These are phyloP conservation scores for Phallus indusiatus DNA, from an alignment of 768 basidiomycete genomes.

Conservation along the genomic window DNA sequence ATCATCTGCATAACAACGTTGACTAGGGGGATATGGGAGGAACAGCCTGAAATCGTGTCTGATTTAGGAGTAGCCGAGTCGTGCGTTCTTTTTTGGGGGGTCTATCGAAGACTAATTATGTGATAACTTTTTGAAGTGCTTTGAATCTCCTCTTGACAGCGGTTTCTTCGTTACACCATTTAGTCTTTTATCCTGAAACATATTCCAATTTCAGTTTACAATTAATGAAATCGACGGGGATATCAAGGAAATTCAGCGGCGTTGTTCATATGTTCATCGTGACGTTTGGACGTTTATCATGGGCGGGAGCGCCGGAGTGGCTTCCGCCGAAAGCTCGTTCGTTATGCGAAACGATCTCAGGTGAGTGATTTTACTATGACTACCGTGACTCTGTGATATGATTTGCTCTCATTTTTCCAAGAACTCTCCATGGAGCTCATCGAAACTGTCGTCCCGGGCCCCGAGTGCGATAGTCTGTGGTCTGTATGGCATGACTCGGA, in stretches of 20 bases:
- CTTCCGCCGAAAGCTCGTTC: slow-evolving; percentile 29
- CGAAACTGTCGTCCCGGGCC: slow-evolving; percentile 62
- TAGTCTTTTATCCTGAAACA: slow-evolving; percentile 43
- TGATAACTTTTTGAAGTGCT: slow-evolving; percentile 27
- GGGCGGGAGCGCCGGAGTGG: slow-evolving; percentile 58
- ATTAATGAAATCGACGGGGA: slow-evolving; percentile 42
- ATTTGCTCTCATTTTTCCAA: slow-evolving; percentile 18
- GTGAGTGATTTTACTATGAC: slow-evolving; percentile 25
- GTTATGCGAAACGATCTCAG: slow-evolving; percentile 37
- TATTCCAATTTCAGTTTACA: slow-evolving; percentile 46
- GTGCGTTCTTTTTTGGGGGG: slow-evolving; percentile 22
- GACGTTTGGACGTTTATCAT: slow-evolving; percentile 68
- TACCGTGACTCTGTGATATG: not conserved
- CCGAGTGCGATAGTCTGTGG: slow-evolving; percentile 60
- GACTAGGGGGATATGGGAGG: slow-evolving; percentile 57
- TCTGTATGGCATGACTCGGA: slow-evolving; percentile 46
- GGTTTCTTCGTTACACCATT: slow-evolving; percentile 50
- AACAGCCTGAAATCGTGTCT: slow-evolving; percentile 34
- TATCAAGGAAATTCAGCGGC: slow-evolving; percentile 44
- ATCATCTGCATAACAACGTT: slow-evolving; percentile 45
- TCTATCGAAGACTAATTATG: slow-evolving; percentile 9
- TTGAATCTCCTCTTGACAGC: slow-evolving; percentile 44
- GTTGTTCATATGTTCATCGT: slow-evolving; percentile 64
- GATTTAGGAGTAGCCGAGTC: slow-evolving; percentile 26
- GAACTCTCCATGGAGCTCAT: slow-evolving; percentile 53